Percentiles rank a stretch among this genome's conserved stretches.
Evolutionary conservation across 768 basidiomycete species (phyloP).

Genomic region (Saitozyma podzolica): DNA sequence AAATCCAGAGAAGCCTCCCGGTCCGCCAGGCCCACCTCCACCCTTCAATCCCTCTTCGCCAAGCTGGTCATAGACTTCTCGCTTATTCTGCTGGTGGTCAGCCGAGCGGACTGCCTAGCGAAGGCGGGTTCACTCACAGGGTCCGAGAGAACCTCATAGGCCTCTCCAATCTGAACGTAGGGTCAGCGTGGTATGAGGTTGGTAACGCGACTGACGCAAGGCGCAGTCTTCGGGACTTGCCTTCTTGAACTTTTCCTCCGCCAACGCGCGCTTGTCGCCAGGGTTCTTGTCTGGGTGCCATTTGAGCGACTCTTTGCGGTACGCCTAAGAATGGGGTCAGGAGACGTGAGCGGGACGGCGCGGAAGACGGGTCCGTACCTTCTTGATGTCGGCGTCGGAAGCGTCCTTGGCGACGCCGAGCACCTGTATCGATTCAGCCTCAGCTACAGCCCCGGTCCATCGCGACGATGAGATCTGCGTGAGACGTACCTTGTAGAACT

Average conservation of each 20-base stretch:
- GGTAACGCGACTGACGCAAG: too few species aligned
- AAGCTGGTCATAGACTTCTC: constrained; percentile 74
- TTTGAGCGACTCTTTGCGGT: constrained; percentile 65
- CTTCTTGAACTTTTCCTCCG: constrained; percentile 88
- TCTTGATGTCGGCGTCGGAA: constrained; percentile 78
- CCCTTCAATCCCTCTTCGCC: constrained; percentile 93
- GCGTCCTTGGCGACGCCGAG: constrained; percentile 75
- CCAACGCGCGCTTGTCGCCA: constrained; percentile 71
- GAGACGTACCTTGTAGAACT: constrained; percentile 70
- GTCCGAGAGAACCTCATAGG: constrained; percentile 91
- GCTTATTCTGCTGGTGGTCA: constrained; percentile 47
- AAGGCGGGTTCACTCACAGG: constrained; percentile 32
- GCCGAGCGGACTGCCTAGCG: background rate
- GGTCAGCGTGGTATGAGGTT: background rate
- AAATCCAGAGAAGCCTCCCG: constrained; percentile 56
- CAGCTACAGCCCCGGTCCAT: constrained; percentile 7
- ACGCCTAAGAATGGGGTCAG: constrained; percentile 66
- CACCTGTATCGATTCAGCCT: constrained; percentile 41
- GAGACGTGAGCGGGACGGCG: background rate
- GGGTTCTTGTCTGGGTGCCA: constrained; percentile 63
- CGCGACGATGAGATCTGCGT: too few species aligned
- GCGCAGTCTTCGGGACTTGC: constrained; percentile 52
- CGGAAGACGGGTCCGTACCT: constrained; percentile 53
- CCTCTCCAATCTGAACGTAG: constrained; percentile 73
- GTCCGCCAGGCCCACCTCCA: constrained; percentile 53